phyloP scores from a whole-genome alignment of 257 asterid species.

The Catharanthus roseus region DNA sequence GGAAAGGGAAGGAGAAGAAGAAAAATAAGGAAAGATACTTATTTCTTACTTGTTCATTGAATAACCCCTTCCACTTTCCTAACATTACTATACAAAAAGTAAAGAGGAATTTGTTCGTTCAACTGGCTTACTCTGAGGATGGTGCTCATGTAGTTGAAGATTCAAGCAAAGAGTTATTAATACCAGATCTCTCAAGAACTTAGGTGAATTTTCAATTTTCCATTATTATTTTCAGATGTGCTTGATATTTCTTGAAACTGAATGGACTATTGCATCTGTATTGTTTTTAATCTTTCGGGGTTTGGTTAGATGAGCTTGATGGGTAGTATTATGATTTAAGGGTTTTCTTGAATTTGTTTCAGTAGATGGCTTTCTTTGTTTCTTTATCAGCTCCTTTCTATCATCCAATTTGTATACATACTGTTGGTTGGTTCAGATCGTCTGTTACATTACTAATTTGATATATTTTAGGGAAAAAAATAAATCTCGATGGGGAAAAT shows the following conservation, averaged over 20 bases:
- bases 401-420: not conserved
- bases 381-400: not conserved
- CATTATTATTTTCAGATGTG: not conserved
- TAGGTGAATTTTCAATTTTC: conserved; percentile 11
- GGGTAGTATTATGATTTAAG: not conserved
- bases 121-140: not conserved
- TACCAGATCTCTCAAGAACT: conserved; percentile 15
- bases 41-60: conserved; percentile 36
- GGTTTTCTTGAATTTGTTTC: not conserved
- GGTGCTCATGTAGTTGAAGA: conserved; percentile 1
- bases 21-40: conserved; percentile 2
- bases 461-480: too few relatives aligned
- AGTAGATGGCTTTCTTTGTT: not conserved
- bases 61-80: conserved; percentile 23
- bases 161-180: conserved; percentile 8
- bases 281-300: not conserved
- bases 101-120: conserved; percentile 1
- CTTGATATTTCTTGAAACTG: conserved; percentile 4
- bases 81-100: not conserved
- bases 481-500: too few relatives aligned
- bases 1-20: conserved; percentile 11
- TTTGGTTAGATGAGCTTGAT: not conserved
- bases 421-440: too few relatives aligned
- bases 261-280: not conserved
- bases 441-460: too few relatives aligned